Evolutionary conservation across 495 filamentous ascomycete species (phyloP), one percentile per base, ranked within the genome.

Genomic region (Astrocystis sublimbata): DNA sequence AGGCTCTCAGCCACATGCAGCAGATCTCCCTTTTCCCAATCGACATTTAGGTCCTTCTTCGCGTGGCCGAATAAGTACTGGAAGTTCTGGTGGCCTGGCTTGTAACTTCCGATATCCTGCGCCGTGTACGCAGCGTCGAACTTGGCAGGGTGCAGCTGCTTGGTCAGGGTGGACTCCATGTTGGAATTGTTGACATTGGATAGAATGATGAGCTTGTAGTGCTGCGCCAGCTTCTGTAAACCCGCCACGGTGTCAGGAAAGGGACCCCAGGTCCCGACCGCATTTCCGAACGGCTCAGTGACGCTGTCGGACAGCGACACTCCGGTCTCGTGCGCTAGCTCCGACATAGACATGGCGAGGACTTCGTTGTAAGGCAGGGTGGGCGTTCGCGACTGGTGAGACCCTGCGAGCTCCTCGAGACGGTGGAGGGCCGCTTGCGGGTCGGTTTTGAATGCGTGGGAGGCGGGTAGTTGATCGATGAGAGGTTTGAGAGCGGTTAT

Each of bases 111-210:
- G 35, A 93, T 84, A 42, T 88, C 83, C 76, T 92, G 80, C 8
- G 91, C 91, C 15, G 90, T 92, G 71, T 88, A 86, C 21, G 91
- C 77, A 13, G 81, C 81, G 65, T 91, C 88, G 60, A 93, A 93
- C 4, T 61, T 47, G 0, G 75, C 76, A 26, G 67, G 65, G 6
- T 24, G 54, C 12, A 80, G 61, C 36, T 82, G 79, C 8, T 79
- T 80, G 0, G 65, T 71, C 0, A 85, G 73, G 2, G 87, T 86
- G 2, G 74, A 71, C 1, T 71, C 70, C 62, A 93, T 89, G 42
- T 85, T 88, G 9, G 64, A 77, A 24, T 82, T 78, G 73, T 92
- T 85, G 8, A 92, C 84, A 65, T 94, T 96, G 3, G 85, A 88
- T 5, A 93, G 78, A 7, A 89, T 83, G 1, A 89, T 82, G 2